These are phyloP conservation scores for Globisporangium parvum DNA, from an alignment of 352 stramenopile genomes.

Conservation along the genomic window DNA sequence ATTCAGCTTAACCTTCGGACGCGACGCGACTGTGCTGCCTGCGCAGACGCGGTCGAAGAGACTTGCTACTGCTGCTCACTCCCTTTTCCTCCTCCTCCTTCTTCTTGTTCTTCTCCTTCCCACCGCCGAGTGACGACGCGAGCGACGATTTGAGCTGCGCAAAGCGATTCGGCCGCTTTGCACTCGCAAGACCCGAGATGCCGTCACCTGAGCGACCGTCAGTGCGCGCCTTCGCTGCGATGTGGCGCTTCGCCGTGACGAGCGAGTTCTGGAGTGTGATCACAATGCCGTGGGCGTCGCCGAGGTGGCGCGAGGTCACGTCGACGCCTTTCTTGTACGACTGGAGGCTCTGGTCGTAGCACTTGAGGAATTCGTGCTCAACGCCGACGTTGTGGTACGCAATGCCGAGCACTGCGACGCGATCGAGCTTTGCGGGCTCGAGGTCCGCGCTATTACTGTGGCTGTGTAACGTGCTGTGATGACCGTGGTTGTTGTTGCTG, in stretches of 20 bases:
- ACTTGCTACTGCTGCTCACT: conserved; percentile 7
- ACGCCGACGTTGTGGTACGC: conserved; percentile 95
- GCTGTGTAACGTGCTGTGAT: too few species aligned
- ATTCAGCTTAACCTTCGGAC: conserved; percentile 7
- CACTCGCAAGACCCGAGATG: conserved; percentile 23
- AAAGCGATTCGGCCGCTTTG: conserved; percentile 21
- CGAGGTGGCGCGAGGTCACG: conserved; percentile 77
- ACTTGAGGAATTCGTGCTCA: conserved; percentile 94
- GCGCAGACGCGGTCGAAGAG: conserved; percentile 2
- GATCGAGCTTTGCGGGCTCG: conserved; percentile 66
- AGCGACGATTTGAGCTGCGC: conserved; percentile 30
- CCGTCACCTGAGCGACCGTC: conserved; percentile 47
- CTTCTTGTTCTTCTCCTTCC: conserved; percentile 14
- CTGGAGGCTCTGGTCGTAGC: conserved; percentile 84
- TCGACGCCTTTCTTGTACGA: conserved; percentile 92
- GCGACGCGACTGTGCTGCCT: conserved; percentile 9
- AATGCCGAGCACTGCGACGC: conserved; percentile 90
- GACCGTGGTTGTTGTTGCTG: conserved; percentile 14
- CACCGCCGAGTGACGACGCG: conserved; percentile 25
- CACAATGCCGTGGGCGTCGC: conserved; percentile 87
- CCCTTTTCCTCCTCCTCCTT: conserved; percentile 22
- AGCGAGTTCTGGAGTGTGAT: conserved; percentile 89
- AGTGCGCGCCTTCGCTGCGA: conserved; percentile 42
- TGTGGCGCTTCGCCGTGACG: conserved; percentile 65
- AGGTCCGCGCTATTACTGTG: conserved; percentile 1